A percentile compares a stretch with the other conserved stretches of the same genome.
Evolutionary conservation across 2,329 filamentous ascomycete genomes (phyloP).

Genomic region (Aspergillus fischeri): DNA sequence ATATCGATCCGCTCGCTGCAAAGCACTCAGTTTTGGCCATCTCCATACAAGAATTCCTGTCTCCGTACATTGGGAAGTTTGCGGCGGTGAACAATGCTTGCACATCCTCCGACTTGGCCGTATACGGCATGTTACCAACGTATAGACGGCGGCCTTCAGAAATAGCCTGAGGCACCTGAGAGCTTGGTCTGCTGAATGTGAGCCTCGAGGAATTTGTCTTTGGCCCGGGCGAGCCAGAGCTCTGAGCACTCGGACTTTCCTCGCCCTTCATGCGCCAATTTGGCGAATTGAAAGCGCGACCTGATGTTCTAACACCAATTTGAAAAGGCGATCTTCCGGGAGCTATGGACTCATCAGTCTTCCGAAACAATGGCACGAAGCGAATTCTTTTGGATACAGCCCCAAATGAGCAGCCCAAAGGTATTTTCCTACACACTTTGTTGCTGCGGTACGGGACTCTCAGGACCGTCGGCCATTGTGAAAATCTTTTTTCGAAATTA

Average conservation of each 20-base stretch:
- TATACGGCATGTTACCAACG: conserved; percentile 54
- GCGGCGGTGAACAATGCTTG: conserved; percentile 44
- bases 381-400: conserved; percentile 10
- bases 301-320: conserved; percentile 32
- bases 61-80: conserved; percentile 32
- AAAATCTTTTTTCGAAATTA: neutral
- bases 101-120: conserved; percentile 50
- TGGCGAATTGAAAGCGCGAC: conserved; percentile 36
- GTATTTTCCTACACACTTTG: conserved; percentile 28
- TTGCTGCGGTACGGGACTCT: conserved; percentile 26
- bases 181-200: conserved; percentile 27
- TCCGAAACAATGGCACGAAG: neutral
- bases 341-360: conserved; percentile 23
- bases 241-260: conserved; percentile 28
- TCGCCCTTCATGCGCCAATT: conserved; percentile 42
- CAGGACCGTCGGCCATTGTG: conserved; percentile 29
- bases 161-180: conserved; percentile 35
- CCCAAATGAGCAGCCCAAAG: conserved; percentile 14
- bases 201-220: conserved; percentile 27
- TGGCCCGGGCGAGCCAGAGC: conserved; percentile 23
- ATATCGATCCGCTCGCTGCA: conserved; percentile 60
- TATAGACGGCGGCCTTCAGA: conserved; percentile 46
- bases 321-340: conserved; percentile 27
- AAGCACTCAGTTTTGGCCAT: conserved; percentile 19
- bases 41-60: conserved; percentile 2